Evolutionary conservation across 2,329 filamentous ascomycete genomes (phyloP).

Genomic region (Penicillium sp.): DNA sequence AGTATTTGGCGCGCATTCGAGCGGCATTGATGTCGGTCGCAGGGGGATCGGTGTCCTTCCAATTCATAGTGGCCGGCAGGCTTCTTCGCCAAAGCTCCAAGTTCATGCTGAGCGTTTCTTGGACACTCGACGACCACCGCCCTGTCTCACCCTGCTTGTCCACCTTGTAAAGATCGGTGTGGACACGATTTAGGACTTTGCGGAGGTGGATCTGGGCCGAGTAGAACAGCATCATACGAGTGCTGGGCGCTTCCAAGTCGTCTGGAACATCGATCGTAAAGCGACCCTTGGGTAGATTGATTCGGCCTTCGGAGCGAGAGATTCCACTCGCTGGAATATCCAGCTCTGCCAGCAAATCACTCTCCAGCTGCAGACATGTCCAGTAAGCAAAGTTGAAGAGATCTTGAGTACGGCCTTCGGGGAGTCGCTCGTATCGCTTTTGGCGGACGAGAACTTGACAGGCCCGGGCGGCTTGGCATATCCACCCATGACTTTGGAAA

Average conservation of each 20-base stretch:
- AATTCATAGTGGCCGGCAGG: conserved; percentile 50
- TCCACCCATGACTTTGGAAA: conserved; percentile 74
- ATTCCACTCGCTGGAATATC: conserved; percentile 58
- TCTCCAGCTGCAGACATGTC: conserved; percentile 91
- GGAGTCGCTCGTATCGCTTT: not conserved
- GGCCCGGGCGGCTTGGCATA: conserved; percentile 54
- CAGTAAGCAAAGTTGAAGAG: conserved; percentile 74
- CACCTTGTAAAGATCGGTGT: conserved; percentile 50
- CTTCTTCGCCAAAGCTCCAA: conserved; percentile 51
- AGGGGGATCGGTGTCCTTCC: conserved; percentile 63
- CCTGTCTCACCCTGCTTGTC: conserved; percentile 29
- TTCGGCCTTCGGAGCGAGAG: conserved; percentile 41
- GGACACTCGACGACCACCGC: conserved; percentile 34
- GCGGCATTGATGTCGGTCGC: conserved; percentile 72
- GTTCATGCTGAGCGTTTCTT: conserved; percentile 41
- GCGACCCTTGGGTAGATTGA: conserved; percentile 35
- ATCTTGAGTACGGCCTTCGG: conserved; percentile 46
- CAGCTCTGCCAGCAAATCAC: conserved; percentile 87
- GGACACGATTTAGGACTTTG: conserved; percentile 51
- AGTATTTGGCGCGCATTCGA: conserved; percentile 86
- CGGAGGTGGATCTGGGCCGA: conserved; percentile 57
- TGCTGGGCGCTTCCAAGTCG: conserved; percentile 29
- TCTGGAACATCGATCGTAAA: conserved; percentile 29
- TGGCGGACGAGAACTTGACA: conserved; percentile 65
- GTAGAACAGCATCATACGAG: conserved; percentile 52